Evolutionary conservation across 305 asterid genomes (phyloP).

Genomic region (Fraxinus dipetala): DNA sequence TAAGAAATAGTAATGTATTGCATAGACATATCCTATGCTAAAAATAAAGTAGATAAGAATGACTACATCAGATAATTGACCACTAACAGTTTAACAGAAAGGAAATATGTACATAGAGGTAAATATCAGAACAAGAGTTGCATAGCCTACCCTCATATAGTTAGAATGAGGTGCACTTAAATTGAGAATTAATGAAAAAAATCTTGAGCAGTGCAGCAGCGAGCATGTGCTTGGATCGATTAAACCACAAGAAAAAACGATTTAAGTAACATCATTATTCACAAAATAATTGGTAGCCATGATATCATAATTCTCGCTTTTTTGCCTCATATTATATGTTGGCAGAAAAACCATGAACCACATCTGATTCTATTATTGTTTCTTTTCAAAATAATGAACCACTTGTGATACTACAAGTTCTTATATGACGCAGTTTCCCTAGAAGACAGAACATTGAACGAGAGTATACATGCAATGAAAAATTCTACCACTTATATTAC

Average conservation of each 20-base stretch:
- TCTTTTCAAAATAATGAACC: slow-evolving; percentile 7
- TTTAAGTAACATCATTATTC: neutral
- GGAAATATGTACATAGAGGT: slow-evolving; percentile 14
- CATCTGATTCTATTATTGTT: neutral
- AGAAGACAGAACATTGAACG: slow-evolving; percentile 17
- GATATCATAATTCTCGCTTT: neutral
- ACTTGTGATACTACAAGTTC: neutral
- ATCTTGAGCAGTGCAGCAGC: slow-evolving; percentile 11
- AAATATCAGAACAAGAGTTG: slow-evolving; percentile 14
- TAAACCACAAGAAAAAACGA: neutral
- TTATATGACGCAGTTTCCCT: slow-evolving; percentile 1
- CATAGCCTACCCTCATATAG: slow-evolving; percentile 2
- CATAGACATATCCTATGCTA: slow-evolving; percentile 1
- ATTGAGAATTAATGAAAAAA: slow-evolving; percentile 7
- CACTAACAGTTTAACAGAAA: slow-evolving; percentile 6
- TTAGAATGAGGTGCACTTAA: neutral
- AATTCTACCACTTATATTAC: slow-evolving; percentile 11
- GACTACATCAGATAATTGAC: neutral
- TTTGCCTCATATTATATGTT: neutral
- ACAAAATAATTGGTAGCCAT: slow-evolving; percentile 1
- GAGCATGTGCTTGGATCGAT: slow-evolving; percentile 1
- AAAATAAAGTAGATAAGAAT: neutral
- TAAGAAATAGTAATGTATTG: slow-evolving; percentile 4
- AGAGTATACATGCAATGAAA: slow-evolving; percentile 8
- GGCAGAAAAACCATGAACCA: slow-evolving; percentile 9